Base-by-base conservation (phyloP, 176 grass and related monocot genomes). In the Juncus inflexus region DNA sequence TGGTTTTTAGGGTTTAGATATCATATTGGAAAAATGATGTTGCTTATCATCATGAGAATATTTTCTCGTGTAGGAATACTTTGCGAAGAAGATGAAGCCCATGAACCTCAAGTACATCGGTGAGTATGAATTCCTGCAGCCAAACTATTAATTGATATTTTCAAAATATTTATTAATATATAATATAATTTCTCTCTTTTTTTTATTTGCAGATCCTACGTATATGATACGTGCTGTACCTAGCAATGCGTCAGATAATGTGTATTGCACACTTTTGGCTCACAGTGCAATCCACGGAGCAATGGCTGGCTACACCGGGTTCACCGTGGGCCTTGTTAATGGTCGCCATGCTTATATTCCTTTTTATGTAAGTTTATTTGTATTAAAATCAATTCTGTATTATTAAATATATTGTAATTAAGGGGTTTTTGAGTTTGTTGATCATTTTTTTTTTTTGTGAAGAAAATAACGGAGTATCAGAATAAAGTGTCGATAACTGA, bases 181-280 rank as follows among this genome's bases (percentile, higher is more conserved):
- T 38, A 37, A 54, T 55, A 40, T 3, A 56, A 55, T 40, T 69
- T 16, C 35, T 69, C 28, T 69, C 35, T 3, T 56, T 67, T 78
- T 15, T 42, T 60, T 64, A 15, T 40, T 58, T 89, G 76, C 85
- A 99, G 94, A 99, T 83, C 94, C 94, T n/a, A 99, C 94, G 36
- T 99, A 99, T 78, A 99, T 99, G 94, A 92, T 99, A 75, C 94
- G 94, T 6, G 94, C 94, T 15, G 81, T 99, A 61, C 94, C 94
- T 15, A 89, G 94, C 80, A 99, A 92, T 38, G 94, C 94, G 49
- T 99, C 94, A 6, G 94, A 99, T 49, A 99, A 99, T 56, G 83
- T 99, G 12, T 99, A 92, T 2, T 92, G 88, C 80, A 92, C 94
- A 65, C 50, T 99, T 50, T 42, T 99, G 64, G 87, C 94, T 42